A percentile compares a stretch with the other conserved stretches of the same genome.
Conservation (phyloP, 352 stramenopile genomes). For the Globisporangium abappressorium region DNA sequence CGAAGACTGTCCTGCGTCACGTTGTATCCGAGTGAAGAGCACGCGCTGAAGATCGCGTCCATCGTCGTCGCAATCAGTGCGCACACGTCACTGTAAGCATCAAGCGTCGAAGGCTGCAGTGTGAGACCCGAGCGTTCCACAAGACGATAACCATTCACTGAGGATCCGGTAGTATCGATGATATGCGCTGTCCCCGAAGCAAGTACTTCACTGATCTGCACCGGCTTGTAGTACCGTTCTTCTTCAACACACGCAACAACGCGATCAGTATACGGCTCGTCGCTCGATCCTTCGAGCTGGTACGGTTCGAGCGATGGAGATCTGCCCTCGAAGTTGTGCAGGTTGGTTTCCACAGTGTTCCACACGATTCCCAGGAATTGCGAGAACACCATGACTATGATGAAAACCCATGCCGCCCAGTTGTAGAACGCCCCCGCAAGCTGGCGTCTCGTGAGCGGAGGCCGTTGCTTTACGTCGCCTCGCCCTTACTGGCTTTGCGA, state of each 20-base stretch:
- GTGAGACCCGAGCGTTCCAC: conserved; percentile 8
- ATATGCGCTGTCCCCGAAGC: not conserved
- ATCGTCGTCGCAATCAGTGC: conserved; percentile 16
- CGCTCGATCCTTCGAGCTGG: conserved; percentile 25
- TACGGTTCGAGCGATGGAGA: conserved; percentile 7
- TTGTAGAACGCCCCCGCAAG: conserved; percentile 9
- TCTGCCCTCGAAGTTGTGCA: not conserved
- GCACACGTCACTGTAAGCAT: conserved; percentile 15
- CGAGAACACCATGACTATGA: conserved; percentile 11
- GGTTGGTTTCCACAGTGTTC: conserved; percentile 6
- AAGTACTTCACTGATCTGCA: conserved; percentile 22
- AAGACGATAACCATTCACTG: conserved; percentile 26
- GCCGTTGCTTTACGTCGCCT: too few species aligned
- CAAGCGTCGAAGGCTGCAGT: not conserved
- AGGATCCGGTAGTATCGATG: conserved; percentile 17
- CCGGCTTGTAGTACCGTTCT: conserved; percentile 31
- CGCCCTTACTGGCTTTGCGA: too few species aligned
- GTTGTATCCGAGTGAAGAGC: conserved; percentile 26
- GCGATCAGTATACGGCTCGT: conserved; percentile 48
- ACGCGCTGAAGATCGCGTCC: conserved; percentile 20
- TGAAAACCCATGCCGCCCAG: conserved; percentile 10
- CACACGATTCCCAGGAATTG: conserved; percentile 15
- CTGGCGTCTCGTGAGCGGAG: not conserved
- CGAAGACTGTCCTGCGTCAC: conserved; percentile 18
- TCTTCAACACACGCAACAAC: conserved; percentile 40